Percentiles rank a stretch among this genome's conserved stretches.
phyloP scores from a whole-genome alignment of 192 early-diverging fungal genomes.

The Coemansia sp. region DNA sequence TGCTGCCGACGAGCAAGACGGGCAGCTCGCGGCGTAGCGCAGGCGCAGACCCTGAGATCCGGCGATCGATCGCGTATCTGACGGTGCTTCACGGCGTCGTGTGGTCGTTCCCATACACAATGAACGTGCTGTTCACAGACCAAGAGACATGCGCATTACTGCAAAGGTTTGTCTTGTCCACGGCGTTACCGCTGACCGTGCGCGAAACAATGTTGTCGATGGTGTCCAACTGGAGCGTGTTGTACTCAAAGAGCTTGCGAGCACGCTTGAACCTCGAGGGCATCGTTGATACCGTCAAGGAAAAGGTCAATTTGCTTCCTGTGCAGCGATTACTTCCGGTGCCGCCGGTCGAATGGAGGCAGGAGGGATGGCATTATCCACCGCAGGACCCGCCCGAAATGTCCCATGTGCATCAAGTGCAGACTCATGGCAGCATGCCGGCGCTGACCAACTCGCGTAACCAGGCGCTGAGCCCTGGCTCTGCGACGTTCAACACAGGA shows the following conservation, averaged over 20 bases:
- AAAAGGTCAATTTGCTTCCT: conserved; percentile 24
- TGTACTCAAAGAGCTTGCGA: conserved; percentile 26
- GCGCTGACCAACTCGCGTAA: neutral
- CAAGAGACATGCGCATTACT: conserved; percentile 19
- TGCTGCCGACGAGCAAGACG: conserved; percentile 13
- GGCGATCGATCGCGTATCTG: conserved; percentile 31
- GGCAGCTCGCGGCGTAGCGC: conserved; percentile 3
- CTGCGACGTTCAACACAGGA: neutral
- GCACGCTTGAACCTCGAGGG: conserved; percentile 38
- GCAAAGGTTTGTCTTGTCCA: conserved; percentile 24
- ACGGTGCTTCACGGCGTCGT: conserved; percentile 44
- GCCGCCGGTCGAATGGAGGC: conserved; percentile 25
- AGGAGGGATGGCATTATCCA: conserved; percentile 40
- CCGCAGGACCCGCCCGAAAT: neutral
- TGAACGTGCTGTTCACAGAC: conserved; percentile 34
- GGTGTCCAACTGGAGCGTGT: conserved; percentile 51
- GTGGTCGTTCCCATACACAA: conserved; percentile 44
- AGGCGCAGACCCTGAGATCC: conserved; percentile 16
- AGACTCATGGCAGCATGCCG: conserved; percentile 22
- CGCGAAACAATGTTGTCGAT: conserved; percentile 49
- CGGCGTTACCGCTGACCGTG: conserved; percentile 30
- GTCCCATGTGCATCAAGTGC: neutral
- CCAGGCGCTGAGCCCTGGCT: neutral
- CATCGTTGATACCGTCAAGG: conserved; percentile 37
- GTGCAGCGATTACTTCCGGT: conserved; percentile 23